These are phyloP conservation scores for Juglanconis juglandina DNA, from an alignment of 2,329 filamentous ascomycete genomes.

Conservation along the genomic window DNA sequence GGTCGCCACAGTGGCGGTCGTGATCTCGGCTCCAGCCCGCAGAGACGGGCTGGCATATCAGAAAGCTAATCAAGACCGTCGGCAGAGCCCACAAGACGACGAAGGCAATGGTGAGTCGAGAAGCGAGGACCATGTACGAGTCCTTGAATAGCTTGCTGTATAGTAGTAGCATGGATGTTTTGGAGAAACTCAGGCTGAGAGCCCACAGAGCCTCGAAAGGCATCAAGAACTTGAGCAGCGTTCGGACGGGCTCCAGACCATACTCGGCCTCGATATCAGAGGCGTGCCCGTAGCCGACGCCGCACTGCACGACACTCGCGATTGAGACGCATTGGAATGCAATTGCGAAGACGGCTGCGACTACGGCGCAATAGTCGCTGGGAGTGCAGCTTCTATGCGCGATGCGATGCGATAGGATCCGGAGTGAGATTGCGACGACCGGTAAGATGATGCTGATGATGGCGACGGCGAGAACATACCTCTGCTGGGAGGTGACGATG, in stretches of 20 bases:
- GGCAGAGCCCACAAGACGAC: conserved; percentile 26
- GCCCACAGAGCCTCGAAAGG: conserved; percentile 27
- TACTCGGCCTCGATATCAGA: not conserved
- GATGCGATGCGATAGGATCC: conserved; percentile 5
- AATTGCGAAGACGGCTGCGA: not conserved
- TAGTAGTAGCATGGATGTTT: conserved; percentile 29
- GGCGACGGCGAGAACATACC: not conserved
- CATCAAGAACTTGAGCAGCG: not conserved
- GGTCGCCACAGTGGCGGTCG: conserved; percentile 29
- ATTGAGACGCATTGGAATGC: not conserved
- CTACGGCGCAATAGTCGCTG: conserved; percentile 6
- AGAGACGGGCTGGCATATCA: conserved; percentile 35
- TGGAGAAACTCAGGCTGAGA: conserved; percentile 26
- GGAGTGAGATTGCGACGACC: not conserved
- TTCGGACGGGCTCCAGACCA: not conserved
- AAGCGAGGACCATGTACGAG: conserved; percentile 22
- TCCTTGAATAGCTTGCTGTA: conserved; percentile 28
- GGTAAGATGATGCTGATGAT: conserved; percentile 5
- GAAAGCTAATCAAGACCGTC: conserved; percentile 28
- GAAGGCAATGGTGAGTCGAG: conserved; percentile 22
- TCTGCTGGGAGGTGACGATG: conserved; percentile 3
- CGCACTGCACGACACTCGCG: not conserved
- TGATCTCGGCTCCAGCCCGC: conserved; percentile 31
- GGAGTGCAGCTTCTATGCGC: not conserved
- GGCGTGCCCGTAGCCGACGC: conserved; percentile 1